Evolutionary conservation across 306 rosid genomes (phyloP).

Genomic region (Morella rubra): DNA sequence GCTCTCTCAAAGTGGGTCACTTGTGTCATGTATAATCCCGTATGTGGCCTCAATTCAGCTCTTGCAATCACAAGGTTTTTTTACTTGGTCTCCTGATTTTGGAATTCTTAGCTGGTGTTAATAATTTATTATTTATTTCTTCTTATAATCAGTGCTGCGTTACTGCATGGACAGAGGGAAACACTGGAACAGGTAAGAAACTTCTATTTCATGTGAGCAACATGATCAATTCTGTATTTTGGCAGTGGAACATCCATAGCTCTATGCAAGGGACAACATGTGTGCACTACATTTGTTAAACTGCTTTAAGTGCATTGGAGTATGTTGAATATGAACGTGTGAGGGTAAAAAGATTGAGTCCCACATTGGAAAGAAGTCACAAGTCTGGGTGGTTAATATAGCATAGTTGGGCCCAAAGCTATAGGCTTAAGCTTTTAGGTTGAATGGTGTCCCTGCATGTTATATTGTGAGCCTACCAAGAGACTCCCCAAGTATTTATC

Average conservation of each 20-base stretch:
- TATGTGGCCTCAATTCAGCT: conserved; percentile 49
- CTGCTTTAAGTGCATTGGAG: neutral
- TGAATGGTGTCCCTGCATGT: too few species aligned
- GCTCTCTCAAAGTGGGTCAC: conserved; percentile 80
- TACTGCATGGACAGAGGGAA: conserved; percentile 86
- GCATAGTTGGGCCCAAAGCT: too few species aligned
- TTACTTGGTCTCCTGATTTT: neutral
- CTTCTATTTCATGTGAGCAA: conserved; percentile 30
- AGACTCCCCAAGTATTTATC: too few species aligned
- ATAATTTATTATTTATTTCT: conserved; percentile 21
- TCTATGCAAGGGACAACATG: conserved; percentile 1
- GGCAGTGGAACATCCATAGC: neutral
- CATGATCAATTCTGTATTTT: neutral
- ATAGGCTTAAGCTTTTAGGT: too few species aligned
- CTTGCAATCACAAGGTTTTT: conserved; percentile 21
- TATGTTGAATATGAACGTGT: neutral
- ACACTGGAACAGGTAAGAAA: conserved; percentile 70
- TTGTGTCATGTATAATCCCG: conserved; percentile 88
- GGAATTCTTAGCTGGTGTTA: conserved; percentile 20
- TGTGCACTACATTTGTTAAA: neutral
- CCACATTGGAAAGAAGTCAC: too few species aligned
- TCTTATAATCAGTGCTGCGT: conserved; percentile 59
- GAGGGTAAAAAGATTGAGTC: too few species aligned
- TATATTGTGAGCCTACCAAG: too few species aligned
- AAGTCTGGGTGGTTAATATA: too few species aligned